phyloP scores from a whole-genome alignment of 257 asterid genomes.

The Anisodus acutangulus region DNA sequence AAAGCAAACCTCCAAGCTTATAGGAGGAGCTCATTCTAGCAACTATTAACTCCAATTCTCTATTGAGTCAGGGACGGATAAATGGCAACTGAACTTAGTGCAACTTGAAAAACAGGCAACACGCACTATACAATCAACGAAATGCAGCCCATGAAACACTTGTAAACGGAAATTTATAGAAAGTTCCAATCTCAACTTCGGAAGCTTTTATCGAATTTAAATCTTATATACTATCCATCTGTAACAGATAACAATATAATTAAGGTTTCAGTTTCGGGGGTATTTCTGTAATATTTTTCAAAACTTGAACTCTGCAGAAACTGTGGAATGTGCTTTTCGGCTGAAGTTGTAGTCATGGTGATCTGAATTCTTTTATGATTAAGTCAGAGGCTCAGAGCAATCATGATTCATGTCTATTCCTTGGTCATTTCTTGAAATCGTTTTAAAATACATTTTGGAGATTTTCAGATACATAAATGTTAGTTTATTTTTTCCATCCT shows the following conservation, averaged over 20 bases:
- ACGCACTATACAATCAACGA: background rate
- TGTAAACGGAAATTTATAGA: background rate
- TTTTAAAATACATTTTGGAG: background rate
- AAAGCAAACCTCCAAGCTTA: background rate
- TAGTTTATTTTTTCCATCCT: background rate
- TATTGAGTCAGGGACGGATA: background rate
- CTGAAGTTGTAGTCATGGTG: background rate
- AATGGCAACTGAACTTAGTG: background rate
- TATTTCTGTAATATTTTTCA: background rate
- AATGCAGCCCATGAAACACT: background rate
- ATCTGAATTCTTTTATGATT: background rate
- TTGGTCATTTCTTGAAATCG: background rate
- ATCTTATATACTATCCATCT: conserved; percentile 7
- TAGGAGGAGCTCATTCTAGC: background rate
- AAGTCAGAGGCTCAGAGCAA: conserved; percentile 5
- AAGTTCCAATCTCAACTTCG: background rate
- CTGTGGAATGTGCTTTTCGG: background rate
- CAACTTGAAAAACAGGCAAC: background rate
- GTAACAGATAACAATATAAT: background rate
- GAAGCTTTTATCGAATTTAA: background rate
- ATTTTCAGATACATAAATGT: background rate
- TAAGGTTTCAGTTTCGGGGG: background rate
- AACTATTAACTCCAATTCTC: conserved; percentile 7
- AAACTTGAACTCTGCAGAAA: background rate
- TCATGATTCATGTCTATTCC: conserved; percentile 13